Evolutionary conservation across 2,329 filamentous ascomycete species (phyloP).

Genomic region (Pseudogymnoascus sp.): DNA sequence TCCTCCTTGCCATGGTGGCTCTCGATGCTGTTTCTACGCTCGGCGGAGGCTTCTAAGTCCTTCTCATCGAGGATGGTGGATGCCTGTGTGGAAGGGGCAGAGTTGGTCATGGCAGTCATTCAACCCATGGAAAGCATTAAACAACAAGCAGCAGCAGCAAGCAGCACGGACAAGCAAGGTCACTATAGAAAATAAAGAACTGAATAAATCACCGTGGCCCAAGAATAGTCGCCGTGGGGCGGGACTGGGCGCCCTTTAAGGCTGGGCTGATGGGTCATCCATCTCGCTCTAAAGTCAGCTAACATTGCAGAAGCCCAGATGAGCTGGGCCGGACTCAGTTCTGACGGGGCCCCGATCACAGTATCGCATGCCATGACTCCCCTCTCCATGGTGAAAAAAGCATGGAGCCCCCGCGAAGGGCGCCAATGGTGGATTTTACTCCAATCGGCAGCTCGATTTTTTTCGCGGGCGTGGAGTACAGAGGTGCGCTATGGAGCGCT

Average conservation of each 20-base stretch:
- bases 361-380: not conserved
- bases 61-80: not conserved
- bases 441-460: constrained; percentile 1
- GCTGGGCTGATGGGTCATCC: not conserved
- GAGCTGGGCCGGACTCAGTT: not conserved
- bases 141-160: not conserved
- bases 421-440: not conserved
- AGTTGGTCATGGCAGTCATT: not conserved
- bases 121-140: constrained; percentile 1
- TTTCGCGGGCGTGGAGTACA: not conserved
- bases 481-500: not conserved
- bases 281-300: not conserved
- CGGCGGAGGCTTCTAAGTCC: not conserved
- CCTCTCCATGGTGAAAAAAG: not conserved
- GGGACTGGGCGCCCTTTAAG: not conserved
- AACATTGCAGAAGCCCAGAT: not conserved
- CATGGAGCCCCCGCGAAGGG: not conserved
- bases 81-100: not conserved
- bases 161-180: not conserved
- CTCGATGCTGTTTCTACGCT: not conserved
- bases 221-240: not conserved
- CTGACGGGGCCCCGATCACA: not conserved
- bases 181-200: not conserved
- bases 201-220: not conserved
- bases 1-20: not conserved